A percentile compares a stretch with the other conserved stretches of the same genome.
Evolutionary conservation across 495 filamentous ascomycete species (phyloP).

Genomic region (Penicillium alfredii): DNA sequence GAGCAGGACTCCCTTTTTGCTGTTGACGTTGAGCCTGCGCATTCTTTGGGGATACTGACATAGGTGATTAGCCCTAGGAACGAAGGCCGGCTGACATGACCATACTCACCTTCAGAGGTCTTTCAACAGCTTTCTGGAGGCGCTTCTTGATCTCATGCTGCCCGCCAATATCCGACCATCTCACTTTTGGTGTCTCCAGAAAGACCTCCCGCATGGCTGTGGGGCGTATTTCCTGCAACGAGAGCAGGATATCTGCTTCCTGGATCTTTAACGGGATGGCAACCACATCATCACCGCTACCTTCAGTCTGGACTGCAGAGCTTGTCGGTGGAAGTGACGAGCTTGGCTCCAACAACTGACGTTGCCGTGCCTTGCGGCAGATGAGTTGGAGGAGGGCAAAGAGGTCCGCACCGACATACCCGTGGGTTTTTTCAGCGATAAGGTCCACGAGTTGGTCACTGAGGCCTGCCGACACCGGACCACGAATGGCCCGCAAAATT

Average conservation of each 20-base stretch:
- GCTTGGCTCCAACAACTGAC: constrained; percentile 18
- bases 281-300: constrained; percentile 4
- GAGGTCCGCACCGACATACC: constrained; percentile 63
- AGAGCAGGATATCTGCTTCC: constrained; percentile 48
- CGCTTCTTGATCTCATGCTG: constrained; percentile 71
- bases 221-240: constrained; percentile 58
- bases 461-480: constrained; percentile 22
- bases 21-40: constrained; percentile 53
- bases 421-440: constrained; percentile 57
- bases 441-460: constrained; percentile 34
- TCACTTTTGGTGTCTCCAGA: constrained; percentile 77
- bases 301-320: neutral
- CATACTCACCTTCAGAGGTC: constrained; percentile 55
- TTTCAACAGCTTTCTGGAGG: constrained; percentile 58
- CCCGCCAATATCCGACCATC: constrained; percentile 87
- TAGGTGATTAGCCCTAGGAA: constrained; percentile 5
- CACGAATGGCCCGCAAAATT: constrained; percentile 56
- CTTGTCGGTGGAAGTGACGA: neutral
- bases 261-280: constrained; percentile 25
- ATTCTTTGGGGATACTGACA: constrained; percentile 53
- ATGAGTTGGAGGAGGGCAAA: constrained; percentile 44
- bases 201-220: constrained; percentile 89
- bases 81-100: neutral
- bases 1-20: constrained; percentile 78
- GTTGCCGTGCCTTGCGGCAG: constrained; percentile 38